Evolutionary conservation across 768 basidiomycete genomes (phyloP), one percentile per base, ranked within the genome.

Genomic region (Boletus insuetus): DNA sequence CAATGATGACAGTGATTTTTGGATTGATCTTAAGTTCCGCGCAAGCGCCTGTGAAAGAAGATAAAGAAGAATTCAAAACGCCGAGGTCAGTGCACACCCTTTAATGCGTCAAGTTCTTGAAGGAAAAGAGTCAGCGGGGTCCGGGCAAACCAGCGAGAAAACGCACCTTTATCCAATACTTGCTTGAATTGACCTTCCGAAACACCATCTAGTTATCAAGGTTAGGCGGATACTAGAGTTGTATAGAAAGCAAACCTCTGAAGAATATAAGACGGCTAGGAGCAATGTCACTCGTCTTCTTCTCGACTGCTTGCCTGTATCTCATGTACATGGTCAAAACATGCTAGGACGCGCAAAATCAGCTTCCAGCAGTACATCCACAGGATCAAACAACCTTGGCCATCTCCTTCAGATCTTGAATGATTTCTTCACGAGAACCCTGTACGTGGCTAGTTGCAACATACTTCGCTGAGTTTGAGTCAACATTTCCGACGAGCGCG

Each of bases 221-320:
- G 17, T 59, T 29, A 55, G 54, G 20, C 19, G 19, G 22, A 34
- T 47, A 48, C 39, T 22, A 58, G 12, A 14, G 12, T n/a, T 41
- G 7, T 24, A 19, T 16, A 16, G 9, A 24, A 51, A 42, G 49
- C 69, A n/a, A 58, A 86, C 87, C 86, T 56, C 88, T 81, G 65
- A 85, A 91, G 70, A 90, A 89, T 51, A 91, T 82, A 49, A 91
- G 82, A 3, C 87, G 82, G 58, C 81, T 83, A 3, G 88, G 89
- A n/a, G 74, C 66, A 13, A 65, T 54, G 29, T 73, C 73, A 4
- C 66, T 64, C 0, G 74, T 62, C 56, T 75, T 73, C 68, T 77
- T 81, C 70, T 89, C 87, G 1, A 76, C 74, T n/a, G 61, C 58
- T 29, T 67, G 59, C n/a, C 84, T 78, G 64, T 88, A 89, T 4